Evolutionary conservation across 805 yeast genomes (phyloP).

Genomic region (Dipodascus geniculatus): DNA sequence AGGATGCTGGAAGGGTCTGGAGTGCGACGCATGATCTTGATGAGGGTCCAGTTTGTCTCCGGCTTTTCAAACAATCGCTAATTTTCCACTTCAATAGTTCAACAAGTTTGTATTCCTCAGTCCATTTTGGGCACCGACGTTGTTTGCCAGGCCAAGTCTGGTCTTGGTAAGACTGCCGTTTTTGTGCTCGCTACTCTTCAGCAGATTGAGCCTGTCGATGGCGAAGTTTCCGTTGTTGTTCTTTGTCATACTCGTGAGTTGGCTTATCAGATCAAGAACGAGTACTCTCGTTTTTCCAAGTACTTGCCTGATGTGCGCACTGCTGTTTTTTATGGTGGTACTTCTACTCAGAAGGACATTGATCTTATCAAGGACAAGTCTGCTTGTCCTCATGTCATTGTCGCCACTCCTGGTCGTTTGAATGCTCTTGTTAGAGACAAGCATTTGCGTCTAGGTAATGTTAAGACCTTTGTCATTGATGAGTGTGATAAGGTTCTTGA

Average conservation of each 20-base stretch:
- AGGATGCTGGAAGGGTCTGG: slow-evolving; percentile 9
- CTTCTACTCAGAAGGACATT: slow-evolving; percentile 71
- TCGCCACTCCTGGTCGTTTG: slow-evolving; percentile 97
- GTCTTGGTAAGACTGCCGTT: slow-evolving; percentile 98
- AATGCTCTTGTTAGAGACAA: slow-evolving; percentile 90
- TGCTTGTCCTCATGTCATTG: slow-evolving; percentile 91
- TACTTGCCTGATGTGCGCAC: slow-evolving; percentile 97
- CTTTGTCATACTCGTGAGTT: slow-evolving; percentile 97
- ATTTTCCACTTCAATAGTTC: too few relatives aligned
- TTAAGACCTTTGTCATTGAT: slow-evolving; percentile 90
- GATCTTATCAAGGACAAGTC: slow-evolving; percentile 85
- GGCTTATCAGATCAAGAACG: slow-evolving; percentile 96
- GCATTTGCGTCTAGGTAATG: slow-evolving; percentile 71
- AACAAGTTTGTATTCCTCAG: slow-evolving; percentile 97
- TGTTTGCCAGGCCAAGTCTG: slow-evolving; percentile 97
- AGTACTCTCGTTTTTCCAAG: slow-evolving; percentile 93
- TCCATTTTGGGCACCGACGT: slow-evolving; percentile 96
- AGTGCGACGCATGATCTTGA: too few relatives aligned
- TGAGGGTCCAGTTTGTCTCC: too few relatives aligned
- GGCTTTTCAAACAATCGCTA: too few relatives aligned
- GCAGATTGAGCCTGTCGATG: slow-evolving; percentile 94
- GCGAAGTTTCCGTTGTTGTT: slow-evolving; percentile 89
- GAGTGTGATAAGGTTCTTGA: slow-evolving; percentile 98
- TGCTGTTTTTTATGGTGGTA: slow-evolving; percentile 95
- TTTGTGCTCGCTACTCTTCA: slow-evolving; percentile 92